phyloP scores from a whole-genome alignment of 805 yeast species.

The Cyberlindnera suaveolens region DNA sequence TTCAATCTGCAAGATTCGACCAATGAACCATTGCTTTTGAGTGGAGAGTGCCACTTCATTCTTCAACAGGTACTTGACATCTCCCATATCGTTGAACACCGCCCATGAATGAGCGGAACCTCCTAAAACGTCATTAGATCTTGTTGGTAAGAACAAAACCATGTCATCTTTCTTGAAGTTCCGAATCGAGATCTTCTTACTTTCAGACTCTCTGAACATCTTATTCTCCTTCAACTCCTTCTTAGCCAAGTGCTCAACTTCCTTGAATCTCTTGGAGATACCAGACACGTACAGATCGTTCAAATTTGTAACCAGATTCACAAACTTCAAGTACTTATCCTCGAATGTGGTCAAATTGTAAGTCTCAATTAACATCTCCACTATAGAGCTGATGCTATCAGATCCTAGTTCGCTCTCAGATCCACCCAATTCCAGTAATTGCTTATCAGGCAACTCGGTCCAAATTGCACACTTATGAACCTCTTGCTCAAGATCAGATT shows the following conservation, averaged over 20 bases:
- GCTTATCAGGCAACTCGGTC: conserved; percentile 31
- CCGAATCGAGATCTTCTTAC: conserved; percentile 56
- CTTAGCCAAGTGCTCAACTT: conserved; percentile 86
- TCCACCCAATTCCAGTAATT: conserved; percentile 7
- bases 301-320: conserved; percentile 21
- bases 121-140: conserved; percentile 7
- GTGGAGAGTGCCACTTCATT: conserved; percentile 11
- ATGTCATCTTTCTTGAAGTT: conserved; percentile 69
- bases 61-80: conserved; percentile 75
- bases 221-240: conserved; percentile 71
- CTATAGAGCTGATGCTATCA: conserved; percentile 13
- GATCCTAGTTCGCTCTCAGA: conserved; percentile 6
- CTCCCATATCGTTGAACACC: conserved; percentile 79
- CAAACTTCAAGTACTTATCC: conserved; percentile 20
- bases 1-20: conserved; percentile 53
- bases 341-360: conserved; percentile 22
- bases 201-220: conserved; percentile 38
- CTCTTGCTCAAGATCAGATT: conserved; percentile 30
- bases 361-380: conserved; percentile 13
- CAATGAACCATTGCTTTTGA: conserved; percentile 79
- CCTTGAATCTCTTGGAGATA: conserved; percentile 72
- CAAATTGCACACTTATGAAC: conserved; percentile 39
- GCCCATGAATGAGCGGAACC: conserved; percentile 54
- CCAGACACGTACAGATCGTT: conserved; percentile 30
- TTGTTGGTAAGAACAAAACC: conserved; percentile 79